These are phyloP conservation scores for Secale cereale DNA, from an alignment of 176 grass and related monocot genomes.

Conservation along the genomic window DNA sequence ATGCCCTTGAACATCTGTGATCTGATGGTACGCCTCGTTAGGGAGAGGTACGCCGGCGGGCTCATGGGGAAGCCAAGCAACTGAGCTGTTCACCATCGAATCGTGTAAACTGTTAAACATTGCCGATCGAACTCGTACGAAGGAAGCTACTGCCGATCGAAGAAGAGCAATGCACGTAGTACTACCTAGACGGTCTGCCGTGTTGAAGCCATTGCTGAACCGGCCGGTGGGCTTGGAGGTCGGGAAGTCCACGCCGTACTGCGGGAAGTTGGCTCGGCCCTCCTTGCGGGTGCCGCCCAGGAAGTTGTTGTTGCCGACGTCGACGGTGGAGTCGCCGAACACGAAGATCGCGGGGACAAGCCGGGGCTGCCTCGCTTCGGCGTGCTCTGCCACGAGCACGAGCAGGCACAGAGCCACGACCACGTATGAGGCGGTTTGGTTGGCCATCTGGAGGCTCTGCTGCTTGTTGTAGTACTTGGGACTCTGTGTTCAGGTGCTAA, in stretches of 20 bases:
- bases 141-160: background rate
- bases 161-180: background rate
- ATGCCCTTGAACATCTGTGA: conserved; percentile 45
- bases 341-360: conserved; percentile 62
- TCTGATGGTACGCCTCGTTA: conserved; percentile 10
- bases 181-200: conserved; percentile 73
- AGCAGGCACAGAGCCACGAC: conserved; percentile 35
- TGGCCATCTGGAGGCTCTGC: background rate
- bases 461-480: background rate
- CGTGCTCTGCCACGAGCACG: background rate
- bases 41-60: conserved; percentile 63
- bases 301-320: conserved; percentile 83
- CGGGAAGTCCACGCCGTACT: conserved; percentile 76
- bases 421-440: background rate
- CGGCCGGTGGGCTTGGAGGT: conserved; percentile 49
- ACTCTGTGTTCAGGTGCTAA: conserved; percentile 8
- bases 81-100: conserved; percentile 31
- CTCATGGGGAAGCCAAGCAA: conserved; percentile 59
- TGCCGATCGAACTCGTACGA: background rate
- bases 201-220: conserved; percentile 94
- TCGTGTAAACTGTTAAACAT: background rate
- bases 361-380: background rate
- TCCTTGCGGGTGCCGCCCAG: conserved; percentile 15
- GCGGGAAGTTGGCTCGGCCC: conserved; percentile 63
- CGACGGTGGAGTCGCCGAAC: conserved; percentile 87